Evolutionary conservation across 352 stramenopile species (phyloP).

Genomic region (Pythium plurisporium): DNA sequence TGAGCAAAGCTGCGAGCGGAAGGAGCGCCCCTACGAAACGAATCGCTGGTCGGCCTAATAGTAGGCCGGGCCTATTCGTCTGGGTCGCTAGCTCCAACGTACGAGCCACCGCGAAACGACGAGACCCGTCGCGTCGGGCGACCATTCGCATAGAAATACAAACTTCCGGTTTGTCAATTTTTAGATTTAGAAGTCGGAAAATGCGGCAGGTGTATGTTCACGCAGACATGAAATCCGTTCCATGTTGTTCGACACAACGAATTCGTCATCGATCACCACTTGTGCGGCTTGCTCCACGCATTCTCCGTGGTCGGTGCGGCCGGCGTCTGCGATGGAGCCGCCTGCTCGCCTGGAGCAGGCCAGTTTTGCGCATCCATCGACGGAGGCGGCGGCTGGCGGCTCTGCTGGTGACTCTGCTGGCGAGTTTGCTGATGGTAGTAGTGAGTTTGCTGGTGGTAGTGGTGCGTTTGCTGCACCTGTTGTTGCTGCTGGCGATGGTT

Average conservation of each 20-base stretch:
- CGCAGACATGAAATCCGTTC: too few species aligned
- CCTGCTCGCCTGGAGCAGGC: constrained; percentile 1
- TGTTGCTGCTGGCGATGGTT: not conserved
- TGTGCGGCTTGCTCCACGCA: constrained; percentile 65
- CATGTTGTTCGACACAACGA: not conserved
- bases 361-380: constrained; percentile 5
- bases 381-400: not conserved
- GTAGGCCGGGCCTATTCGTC: not conserved
- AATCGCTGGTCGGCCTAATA: not conserved
- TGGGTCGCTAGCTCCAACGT: not conserved
- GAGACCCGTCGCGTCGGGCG: constrained; percentile 1
- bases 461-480: not conserved
- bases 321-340: not conserved
- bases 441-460: constrained; percentile 7
- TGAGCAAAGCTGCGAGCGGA: not conserved
- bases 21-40: not conserved
- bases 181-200: not conserved
- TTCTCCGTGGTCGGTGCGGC: constrained; percentile 21
- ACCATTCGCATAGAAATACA: constrained; percentile 1
- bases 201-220: too few species aligned
- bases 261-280: constrained; percentile 33
- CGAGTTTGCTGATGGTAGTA: not conserved
- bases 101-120: not conserved
- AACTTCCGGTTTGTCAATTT: constrained; percentile 1
- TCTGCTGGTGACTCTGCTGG: not conserved